These are phyloP conservation scores for Echeveria elegans DNA, from an alignment of 164 flowering plant genomes.

Conservation along the genomic window DNA sequence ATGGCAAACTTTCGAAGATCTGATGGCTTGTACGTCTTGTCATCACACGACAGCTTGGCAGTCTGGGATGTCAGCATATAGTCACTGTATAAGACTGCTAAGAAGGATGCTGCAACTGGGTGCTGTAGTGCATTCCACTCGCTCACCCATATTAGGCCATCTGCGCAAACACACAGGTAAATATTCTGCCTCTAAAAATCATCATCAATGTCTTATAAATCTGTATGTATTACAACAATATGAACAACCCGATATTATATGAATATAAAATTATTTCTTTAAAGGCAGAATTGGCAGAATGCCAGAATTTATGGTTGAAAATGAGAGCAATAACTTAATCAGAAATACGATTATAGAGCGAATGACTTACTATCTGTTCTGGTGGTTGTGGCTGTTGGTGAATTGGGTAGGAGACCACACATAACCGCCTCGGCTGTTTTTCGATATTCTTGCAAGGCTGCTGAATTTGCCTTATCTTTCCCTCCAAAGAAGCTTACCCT, in stretches of 20 bases:
- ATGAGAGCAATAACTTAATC: background rate
- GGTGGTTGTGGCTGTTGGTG: slow-evolving; percentile 35
- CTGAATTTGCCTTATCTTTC: slow-evolving; percentile 8
- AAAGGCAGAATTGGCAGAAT: background rate
- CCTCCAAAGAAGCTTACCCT: slow-evolving; percentile 22
- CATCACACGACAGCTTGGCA: slow-evolving; percentile 18
- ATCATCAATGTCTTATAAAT: background rate
- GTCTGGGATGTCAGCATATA: slow-evolving; percentile 29
- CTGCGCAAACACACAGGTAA: slow-evolving; percentile 13
- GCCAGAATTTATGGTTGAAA: background rate
- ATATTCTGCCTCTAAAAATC: background rate
- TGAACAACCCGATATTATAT: too few relatives aligned
- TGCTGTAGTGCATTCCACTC: slow-evolving; percentile 28
- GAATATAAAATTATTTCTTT: background rate
- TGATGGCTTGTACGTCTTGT: slow-evolving; percentile 15
- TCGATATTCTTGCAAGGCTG: slow-evolving; percentile 24
- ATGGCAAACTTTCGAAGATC: slow-evolving; percentile 35
- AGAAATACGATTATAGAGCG: background rate
- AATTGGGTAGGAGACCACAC: slow-evolving; percentile 31
- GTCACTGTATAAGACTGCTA: slow-evolving; percentile 29
- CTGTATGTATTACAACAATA: too few relatives aligned
- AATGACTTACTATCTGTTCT: slow-evolving; percentile 25
- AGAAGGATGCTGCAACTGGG: slow-evolving; percentile 29
- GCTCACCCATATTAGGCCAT: slow-evolving; percentile 28
- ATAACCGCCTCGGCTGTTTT: slow-evolving; percentile 35